These are phyloP conservation scores for Hypocreales sp. DNA, from an alignment of 2,329 filamentous ascomycete species.

Conservation along the genomic window DNA sequence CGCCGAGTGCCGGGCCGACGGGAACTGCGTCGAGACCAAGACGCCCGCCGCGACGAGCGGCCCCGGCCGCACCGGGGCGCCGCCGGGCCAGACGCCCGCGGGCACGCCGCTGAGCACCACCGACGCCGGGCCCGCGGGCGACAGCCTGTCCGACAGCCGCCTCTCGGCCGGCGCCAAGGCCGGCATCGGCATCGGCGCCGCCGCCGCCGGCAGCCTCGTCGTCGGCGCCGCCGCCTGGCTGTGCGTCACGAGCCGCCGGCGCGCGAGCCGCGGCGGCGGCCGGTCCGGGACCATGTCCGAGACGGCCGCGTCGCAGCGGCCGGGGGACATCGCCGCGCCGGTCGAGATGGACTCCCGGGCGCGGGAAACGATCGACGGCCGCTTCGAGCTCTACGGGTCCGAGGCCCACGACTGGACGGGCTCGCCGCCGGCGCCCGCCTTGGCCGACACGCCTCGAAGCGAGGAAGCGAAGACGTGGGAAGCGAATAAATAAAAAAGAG, in stretches of 20 bases:
- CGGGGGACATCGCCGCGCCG: slow-evolving; percentile 28
- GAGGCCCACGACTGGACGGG: slow-evolving; percentile 6
- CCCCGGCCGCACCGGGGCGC: slow-evolving; percentile 16
- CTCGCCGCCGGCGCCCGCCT: neutral
- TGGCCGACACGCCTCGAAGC: neutral
- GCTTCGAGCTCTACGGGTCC: slow-evolving; percentile 30
- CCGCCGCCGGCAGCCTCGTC: slow-evolving; percentile 24
- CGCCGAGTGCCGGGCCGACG: slow-evolving; percentile 21
- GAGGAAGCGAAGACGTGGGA: slow-evolving; percentile 1
- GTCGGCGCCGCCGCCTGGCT: slow-evolving; percentile 30
- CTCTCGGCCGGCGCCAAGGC: slow-evolving; percentile 36
- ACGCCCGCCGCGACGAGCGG: slow-evolving; percentile 8
- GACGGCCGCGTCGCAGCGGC: slow-evolving; percentile 10
- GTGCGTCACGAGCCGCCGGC: slow-evolving; percentile 25
- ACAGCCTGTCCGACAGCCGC: slow-evolving; percentile 5
- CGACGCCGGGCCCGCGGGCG: slow-evolving; percentile 12
- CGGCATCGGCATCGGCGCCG: slow-evolving; percentile 39
- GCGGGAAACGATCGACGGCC: slow-evolving; percentile 14
- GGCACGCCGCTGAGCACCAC: slow-evolving; percentile 10
- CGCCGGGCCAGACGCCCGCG: slow-evolving; percentile 19
- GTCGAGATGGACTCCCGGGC: slow-evolving; percentile 32
- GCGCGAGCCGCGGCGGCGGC: slow-evolving; percentile 8
- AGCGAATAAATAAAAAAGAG: slow-evolving; percentile 4
- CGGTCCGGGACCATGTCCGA: slow-evolving; percentile 13
- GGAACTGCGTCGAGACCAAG: slow-evolving; percentile 19